phyloP scores from a whole-genome alignment of 768 basidiomycete genomes.

The Mycena leptocephala region DNA sequence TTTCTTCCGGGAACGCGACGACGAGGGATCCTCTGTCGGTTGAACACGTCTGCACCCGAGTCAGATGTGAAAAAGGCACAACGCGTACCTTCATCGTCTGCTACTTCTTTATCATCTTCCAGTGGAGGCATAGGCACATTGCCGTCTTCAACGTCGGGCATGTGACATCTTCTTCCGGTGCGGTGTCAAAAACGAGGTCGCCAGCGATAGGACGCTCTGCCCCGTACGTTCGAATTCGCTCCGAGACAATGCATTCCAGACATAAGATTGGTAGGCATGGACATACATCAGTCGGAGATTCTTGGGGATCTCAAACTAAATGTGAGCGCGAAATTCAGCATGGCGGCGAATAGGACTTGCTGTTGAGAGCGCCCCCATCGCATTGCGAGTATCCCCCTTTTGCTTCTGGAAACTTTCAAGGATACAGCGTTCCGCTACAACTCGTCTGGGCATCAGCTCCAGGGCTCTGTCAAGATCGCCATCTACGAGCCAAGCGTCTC shows the following conservation, averaged over 20 bases:
- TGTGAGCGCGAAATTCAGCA: constrained; percentile 12
- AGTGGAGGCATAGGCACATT: constrained; percentile 53
- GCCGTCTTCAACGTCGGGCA: constrained; percentile 50
- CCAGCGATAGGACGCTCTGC: constrained; percentile 84
- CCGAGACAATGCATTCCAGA: constrained; percentile 99
- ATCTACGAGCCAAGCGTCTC: constrained; percentile 92
- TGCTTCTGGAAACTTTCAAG: constrained; percentile 92
- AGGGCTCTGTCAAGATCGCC: constrained; percentile 87
- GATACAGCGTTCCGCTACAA: constrained; percentile 94
- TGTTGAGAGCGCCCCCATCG: constrained; percentile 90
- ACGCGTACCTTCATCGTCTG: constrained; percentile 38
- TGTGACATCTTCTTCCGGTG: constrained; percentile 51
- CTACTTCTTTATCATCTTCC: constrained; percentile 52
- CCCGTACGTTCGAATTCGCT: constrained; percentile 88
- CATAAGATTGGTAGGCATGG: constrained; percentile 98
- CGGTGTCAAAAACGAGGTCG: constrained; percentile 87
- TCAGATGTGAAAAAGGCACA: neutral
- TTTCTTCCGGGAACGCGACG: constrained; percentile 50
- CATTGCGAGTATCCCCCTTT: constrained; percentile 83
- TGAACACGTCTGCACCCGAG: constrained; percentile 11
- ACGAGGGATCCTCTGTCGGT: constrained; percentile 39
- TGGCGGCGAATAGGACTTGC: constrained; percentile 57
- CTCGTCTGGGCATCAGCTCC: constrained; percentile 89
- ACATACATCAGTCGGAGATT: constrained; percentile 98
- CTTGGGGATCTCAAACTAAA: constrained; percentile 83